Conservation (phyloP, 2,329 filamentous ascomycete species). For the Exophiala sideris region DNA sequence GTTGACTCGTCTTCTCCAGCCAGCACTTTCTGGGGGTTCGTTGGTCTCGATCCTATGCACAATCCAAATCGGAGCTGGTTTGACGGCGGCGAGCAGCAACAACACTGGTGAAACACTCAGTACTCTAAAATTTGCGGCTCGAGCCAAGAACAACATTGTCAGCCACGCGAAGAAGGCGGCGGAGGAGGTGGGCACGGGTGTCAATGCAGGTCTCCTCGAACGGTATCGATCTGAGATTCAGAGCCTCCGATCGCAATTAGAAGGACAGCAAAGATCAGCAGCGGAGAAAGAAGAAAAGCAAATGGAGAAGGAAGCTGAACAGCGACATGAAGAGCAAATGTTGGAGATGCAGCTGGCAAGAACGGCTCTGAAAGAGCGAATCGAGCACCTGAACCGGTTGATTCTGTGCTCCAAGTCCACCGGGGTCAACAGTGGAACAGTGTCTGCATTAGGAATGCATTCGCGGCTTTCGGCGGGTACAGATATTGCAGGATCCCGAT, state of each 20-base stretch:
- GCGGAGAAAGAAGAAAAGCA: conserved; percentile 63
- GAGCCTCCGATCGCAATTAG: conserved; percentile 75
- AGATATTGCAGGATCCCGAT: conserved; percentile 45
- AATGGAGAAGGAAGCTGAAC: conserved; percentile 74
- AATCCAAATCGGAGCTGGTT: conserved; percentile 79
- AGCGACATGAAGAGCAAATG: conserved; percentile 94
- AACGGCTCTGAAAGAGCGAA: conserved; percentile 93
- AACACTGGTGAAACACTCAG: conserved; percentile 89
- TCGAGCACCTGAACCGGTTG: conserved; percentile 91
- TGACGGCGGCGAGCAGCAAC: conserved; percentile 67
- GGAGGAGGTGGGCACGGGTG: conserved; percentile 72
- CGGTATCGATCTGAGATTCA: conserved; percentile 91
- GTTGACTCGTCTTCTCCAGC: conserved; percentile 85
- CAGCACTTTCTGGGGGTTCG: conserved; percentile 86
- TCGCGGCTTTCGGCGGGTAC: conserved; percentile 54
- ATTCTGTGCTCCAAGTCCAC: conserved; percentile 95
- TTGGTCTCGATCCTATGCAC: conserved; percentile 97
- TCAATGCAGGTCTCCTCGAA: conserved; percentile 68
- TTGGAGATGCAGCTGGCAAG: conserved; percentile 96
- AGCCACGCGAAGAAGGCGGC: conserved; percentile 94
- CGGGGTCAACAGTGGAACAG: conserved; percentile 81
- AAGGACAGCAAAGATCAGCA: conserved; percentile 70
- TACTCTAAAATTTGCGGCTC: conserved; percentile 92
- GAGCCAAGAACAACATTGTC: conserved; percentile 96
- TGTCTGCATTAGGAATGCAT: conserved; percentile 64